Percentiles rank a stretch among this genome's conserved stretches.
Conservation (phyloP, 306 rosid genomes). For the Aeschynomene evenia region DNA sequence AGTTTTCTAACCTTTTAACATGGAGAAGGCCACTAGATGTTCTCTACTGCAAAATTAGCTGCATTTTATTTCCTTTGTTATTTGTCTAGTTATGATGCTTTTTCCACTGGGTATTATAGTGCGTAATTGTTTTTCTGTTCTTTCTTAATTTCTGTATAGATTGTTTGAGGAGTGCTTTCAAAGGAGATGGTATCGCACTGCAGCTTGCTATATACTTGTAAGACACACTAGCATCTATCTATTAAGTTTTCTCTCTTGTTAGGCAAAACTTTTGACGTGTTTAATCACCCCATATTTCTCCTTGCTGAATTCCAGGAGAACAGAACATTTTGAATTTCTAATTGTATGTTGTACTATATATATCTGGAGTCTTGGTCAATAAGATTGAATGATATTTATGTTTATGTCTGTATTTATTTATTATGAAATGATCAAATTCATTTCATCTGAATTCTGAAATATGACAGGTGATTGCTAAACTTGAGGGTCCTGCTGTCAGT, state of each 20-base stretch:
- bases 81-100: background rate
- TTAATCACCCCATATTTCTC: background rate
- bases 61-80: constrained; percentile 17
- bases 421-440: constrained; percentile 11
- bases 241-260: background rate
- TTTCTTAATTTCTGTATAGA: constrained; percentile 45
- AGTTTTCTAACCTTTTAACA: background rate
- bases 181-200: constrained; percentile 97
- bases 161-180: constrained; percentile 99
- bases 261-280: background rate
- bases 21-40: constrained; percentile 28
- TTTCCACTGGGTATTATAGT: constrained; percentile 5
- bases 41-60: background rate
- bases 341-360: background rate
- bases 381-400: background rate
- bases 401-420: background rate
- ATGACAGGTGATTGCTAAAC: constrained; percentile 91
- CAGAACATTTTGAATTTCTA: background rate
- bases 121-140: background rate
- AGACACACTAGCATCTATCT: constrained; percentile 38
- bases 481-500: constrained; percentile 97
- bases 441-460: constrained; percentile 35
- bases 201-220: constrained; percentile 97
- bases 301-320: background rate
- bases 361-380: constrained; percentile 8